A percentile compares a stretch with the other conserved stretches of the same genome.
Conservation (phyloP, 768 basidiomycete species). For the Mycena haematopus region DNA sequence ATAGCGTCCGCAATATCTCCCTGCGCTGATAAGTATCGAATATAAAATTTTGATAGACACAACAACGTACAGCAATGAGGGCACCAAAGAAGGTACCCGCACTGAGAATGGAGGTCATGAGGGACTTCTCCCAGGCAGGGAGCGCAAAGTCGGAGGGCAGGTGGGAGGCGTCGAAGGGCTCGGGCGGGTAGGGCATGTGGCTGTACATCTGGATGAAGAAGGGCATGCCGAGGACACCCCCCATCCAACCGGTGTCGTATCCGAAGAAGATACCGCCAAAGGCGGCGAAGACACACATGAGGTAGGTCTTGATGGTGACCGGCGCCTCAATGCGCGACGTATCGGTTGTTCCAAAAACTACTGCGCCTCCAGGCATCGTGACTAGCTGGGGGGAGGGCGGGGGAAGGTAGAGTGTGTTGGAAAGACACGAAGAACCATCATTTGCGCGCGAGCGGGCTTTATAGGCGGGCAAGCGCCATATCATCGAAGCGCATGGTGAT, state of each 20-base stretch:
- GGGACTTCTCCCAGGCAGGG: constrained; percentile 54
- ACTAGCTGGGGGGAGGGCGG: neutral
- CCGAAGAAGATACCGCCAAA: constrained; percentile 62
- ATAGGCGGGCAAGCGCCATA: constrained; percentile 2
- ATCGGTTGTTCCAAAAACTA: constrained; percentile 26
- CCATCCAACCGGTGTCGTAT: constrained; percentile 87
- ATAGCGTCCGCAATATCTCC: constrained; percentile 46
- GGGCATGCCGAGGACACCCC: constrained; percentile 73
- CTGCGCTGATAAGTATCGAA: neutral
- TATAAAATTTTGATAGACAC: neutral
- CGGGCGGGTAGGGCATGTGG: constrained; percentile 5
- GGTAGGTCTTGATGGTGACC: constrained; percentile 25
- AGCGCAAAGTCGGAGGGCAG: constrained; percentile 41
- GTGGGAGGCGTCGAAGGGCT: neutral
- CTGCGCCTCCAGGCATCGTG: constrained; percentile 27
- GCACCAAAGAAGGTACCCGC: constrained; percentile 88
- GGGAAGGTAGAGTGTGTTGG: constrained; percentile 1
- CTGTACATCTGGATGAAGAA: constrained; percentile 51
- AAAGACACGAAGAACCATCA: constrained; percentile 2
- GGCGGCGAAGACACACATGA: constrained; percentile 44
- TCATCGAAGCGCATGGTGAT: neutral
- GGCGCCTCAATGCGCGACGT: constrained; percentile 27
- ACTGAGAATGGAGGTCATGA: constrained; percentile 71
- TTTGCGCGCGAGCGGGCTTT: neutral
- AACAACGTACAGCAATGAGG: constrained; percentile 49